Evolutionary conservation across 305 asterid genomes (phyloP).

Genomic region (Plantago coronopus): DNA sequence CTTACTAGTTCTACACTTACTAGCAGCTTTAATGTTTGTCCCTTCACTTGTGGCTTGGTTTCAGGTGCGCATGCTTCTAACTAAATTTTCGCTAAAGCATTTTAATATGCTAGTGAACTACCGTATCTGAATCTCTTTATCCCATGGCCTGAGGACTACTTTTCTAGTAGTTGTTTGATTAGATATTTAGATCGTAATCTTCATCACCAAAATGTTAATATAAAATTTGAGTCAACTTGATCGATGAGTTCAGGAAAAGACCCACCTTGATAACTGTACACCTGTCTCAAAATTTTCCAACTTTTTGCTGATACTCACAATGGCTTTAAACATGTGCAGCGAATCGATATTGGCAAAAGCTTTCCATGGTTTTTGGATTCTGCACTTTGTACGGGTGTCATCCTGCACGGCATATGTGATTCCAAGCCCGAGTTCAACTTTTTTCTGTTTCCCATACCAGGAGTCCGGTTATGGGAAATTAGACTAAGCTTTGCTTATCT

Average conservation of each 20-base stretch:
- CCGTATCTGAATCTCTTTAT: not conserved
- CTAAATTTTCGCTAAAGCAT: slow-evolving; percentile 8
- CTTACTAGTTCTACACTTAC: slow-evolving; percentile 69
- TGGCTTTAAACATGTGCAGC: slow-evolving; percentile 46
- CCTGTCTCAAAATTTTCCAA: not conserved
- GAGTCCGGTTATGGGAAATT: slow-evolving; percentile 54
- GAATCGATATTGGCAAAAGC: slow-evolving; percentile 51
- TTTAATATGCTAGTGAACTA: slow-evolving; percentile 1
- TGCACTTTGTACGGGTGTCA: slow-evolving; percentile 60
- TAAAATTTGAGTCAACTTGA: not conserved
- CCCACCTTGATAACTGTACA: slow-evolving; percentile 1
- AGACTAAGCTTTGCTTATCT: slow-evolving; percentile 75
- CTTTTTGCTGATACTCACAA: slow-evolving; percentile 8
- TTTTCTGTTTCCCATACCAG: slow-evolving; percentile 60
- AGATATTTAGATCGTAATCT: not conserved
- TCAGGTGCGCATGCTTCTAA: slow-evolving; percentile 54
- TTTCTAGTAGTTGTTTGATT: not conserved
- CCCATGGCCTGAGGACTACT: too few relatives aligned
- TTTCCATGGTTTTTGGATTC: slow-evolving; percentile 82
- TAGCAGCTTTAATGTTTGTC: slow-evolving; percentile 71
- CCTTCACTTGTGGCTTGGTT: slow-evolving; percentile 92
- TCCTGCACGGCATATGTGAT: slow-evolving; percentile 79
- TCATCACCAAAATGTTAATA: not conserved
- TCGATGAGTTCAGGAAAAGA: not conserved
- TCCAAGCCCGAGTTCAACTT: slow-evolving; percentile 77